A percentile compares a stretch with the other conserved stretches of the same genome.
Conservation (phyloP, 345 rosid genomes). For the Salix koriyanagi region DNA sequence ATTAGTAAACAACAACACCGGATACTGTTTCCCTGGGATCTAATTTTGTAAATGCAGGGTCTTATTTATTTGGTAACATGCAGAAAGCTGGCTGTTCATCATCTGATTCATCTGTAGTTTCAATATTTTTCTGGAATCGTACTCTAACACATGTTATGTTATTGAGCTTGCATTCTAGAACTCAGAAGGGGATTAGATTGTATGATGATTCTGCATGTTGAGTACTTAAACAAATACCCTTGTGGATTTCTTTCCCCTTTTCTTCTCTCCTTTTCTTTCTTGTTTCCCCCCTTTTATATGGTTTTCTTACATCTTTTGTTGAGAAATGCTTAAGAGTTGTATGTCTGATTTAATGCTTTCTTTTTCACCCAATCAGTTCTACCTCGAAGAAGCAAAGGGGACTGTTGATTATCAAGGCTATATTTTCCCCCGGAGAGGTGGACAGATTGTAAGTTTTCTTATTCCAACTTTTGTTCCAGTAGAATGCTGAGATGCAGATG, state of each 20-base stretch:
- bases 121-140: too few species aligned
- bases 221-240: neutral
- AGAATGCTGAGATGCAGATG: neutral
- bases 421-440: constrained; percentile 67
- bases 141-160: too few species aligned
- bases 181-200: neutral
- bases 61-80: neutral
- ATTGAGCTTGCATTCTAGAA: neutral
- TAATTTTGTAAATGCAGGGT: neutral
- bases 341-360: neutral
- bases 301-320: neutral
- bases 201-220: neutral
- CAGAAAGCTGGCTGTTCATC: neutral
- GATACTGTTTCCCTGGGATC: too few species aligned
- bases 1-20: too few species aligned
- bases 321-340: neutral
- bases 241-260: neutral
- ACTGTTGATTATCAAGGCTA: constrained; percentile 81
- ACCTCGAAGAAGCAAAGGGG: constrained; percentile 90
- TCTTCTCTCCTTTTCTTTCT: neutral
- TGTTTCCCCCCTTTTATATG: neutral
- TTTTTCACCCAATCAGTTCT: constrained; percentile 45
- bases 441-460: constrained; percentile 60
- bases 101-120: neutral
- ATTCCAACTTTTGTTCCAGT: neutral